Evolutionary conservation across 2,329 filamentous ascomycete species (phyloP).

Genomic region (Neonectria coccinea): DNA sequence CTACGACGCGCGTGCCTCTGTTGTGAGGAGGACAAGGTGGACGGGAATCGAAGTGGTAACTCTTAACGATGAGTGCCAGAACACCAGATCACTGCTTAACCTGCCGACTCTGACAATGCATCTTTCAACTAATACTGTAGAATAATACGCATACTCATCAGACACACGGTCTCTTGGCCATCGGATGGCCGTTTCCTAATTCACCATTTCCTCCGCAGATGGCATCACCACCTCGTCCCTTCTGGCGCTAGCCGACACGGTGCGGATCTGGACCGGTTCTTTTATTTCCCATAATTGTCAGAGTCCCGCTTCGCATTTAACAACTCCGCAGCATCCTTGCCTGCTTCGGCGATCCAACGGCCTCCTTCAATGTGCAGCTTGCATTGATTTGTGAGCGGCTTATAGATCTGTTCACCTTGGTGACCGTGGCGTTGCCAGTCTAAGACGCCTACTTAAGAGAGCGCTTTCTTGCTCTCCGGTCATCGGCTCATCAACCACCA

Average conservation of each 20-base stretch:
- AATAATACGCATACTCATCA: no score
- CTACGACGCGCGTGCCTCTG: neutral
- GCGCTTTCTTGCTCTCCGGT: slow-evolving; percentile 1
- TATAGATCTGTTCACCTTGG: neutral
- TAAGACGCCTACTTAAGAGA: slow-evolving; percentile 1
- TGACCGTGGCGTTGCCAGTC: neutral
- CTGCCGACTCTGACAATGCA: neutral
- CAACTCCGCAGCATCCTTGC: slow-evolving; percentile 14
- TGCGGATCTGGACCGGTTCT: slow-evolving; percentile 7
- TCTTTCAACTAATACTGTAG: neutral
- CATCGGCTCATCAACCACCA: neutral
- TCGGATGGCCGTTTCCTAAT: slow-evolving; percentile 1
- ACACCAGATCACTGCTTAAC: neutral
- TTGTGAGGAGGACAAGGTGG: neutral
- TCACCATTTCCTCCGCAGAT: slow-evolving; percentile 14
- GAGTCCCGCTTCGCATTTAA: neutral
- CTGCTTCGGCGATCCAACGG: slow-evolving; percentile 17
- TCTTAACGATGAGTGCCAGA: neutral
- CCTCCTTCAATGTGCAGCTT: neutral
- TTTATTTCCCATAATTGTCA: neutral
- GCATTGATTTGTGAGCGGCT: slow-evolving; percentile 15
- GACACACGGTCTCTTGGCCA: no score
- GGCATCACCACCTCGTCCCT: slow-evolving; percentile 26
- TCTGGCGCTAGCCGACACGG: slow-evolving; percentile 12
- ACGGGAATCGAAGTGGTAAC: neutral